These are phyloP conservation scores for Tirmania nivea DNA, from an alignment of 495 filamentous ascomycete species.

Conservation along the genomic window DNA sequence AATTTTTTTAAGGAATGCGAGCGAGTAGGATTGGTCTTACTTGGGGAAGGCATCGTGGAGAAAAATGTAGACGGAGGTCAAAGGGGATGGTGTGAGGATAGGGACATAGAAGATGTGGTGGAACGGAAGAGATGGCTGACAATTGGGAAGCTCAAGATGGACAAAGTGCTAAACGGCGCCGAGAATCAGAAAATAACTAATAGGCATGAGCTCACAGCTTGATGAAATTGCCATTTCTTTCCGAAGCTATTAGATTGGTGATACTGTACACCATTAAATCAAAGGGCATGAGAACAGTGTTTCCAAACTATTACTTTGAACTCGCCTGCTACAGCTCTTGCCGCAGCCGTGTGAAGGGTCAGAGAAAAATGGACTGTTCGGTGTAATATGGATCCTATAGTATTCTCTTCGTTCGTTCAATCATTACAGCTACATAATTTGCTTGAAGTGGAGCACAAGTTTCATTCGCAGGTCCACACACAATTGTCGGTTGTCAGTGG, in stretches of 20 bases:
- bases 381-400: too few relatives aligned
- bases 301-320: too few relatives aligned
- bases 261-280: too few relatives aligned
- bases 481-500: not conserved
- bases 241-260: too few relatives aligned
- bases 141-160: constrained; percentile 36
- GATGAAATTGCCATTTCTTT: too few relatives aligned
- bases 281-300: too few relatives aligned
- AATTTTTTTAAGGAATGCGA: constrained; percentile 46
- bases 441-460: not conserved
- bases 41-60: constrained; percentile 44
- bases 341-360: too few relatives aligned
- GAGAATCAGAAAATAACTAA: too few relatives aligned
- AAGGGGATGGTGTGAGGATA: constrained; percentile 42
- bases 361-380: too few relatives aligned
- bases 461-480: not conserved
- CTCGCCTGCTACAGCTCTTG: too few relatives aligned
- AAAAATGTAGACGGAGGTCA: constrained; percentile 45
- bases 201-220: too few relatives aligned
- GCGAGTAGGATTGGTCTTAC: constrained; percentile 36
- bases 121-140: constrained; percentile 59
- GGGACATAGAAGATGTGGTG: constrained; percentile 39
- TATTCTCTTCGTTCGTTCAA: not conserved
- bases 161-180: too few relatives aligned
- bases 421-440: not conserved